Base-by-base conservation (phyloP, 2,329 filamentous ascomycete genomes). In the Zelopaecilomyces penicillatus region DNA sequence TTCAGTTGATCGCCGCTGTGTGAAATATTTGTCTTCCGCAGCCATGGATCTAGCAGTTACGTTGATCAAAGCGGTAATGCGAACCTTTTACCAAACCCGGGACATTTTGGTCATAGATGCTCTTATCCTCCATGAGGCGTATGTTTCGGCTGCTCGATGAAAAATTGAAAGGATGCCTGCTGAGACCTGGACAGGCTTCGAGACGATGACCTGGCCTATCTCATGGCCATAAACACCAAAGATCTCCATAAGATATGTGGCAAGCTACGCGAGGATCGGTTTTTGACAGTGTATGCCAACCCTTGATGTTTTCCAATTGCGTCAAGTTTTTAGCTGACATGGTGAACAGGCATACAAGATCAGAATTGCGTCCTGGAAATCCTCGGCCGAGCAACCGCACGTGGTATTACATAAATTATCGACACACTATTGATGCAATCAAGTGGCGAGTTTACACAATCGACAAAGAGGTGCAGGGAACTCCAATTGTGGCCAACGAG, bases 381-480 rank as follows among this genome's bases (percentile, higher is more conserved):
- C 83, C 85, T 46, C 83, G 89, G 42, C 85, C 87, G 5, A 83
- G 85, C 53, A 89, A 85, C 60, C 80, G 87, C 57, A 95, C 91
- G 50, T 98, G 95, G 74, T 98, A 95, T 70, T 98, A 87, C 66
- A 91, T 98, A 62, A 90, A 96, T 62, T 94, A 94, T 59, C 87
- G 93, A 48, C 85, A 87, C 46, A 88, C 91, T 32, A 88, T 98
- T 58, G 93, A 98, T 66, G 88, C 87, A 40, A 94, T 95, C 67
- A 98, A 98, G 65, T 98, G 86, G 77, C 84, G 87, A 50, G 82
- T 95, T 42, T 90, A 91, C 60, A 84, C 83, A 45, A 80, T 97
- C 54, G 89, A 90, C 54, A 90, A 91, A 62, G 82, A 85, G 44
- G 88, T 97, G 47, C 90, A 96, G 65, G 82, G 83, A 11, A 83